Base-by-base conservation (phyloP, 345 rosid species). In the Brassica carinata region DNA sequence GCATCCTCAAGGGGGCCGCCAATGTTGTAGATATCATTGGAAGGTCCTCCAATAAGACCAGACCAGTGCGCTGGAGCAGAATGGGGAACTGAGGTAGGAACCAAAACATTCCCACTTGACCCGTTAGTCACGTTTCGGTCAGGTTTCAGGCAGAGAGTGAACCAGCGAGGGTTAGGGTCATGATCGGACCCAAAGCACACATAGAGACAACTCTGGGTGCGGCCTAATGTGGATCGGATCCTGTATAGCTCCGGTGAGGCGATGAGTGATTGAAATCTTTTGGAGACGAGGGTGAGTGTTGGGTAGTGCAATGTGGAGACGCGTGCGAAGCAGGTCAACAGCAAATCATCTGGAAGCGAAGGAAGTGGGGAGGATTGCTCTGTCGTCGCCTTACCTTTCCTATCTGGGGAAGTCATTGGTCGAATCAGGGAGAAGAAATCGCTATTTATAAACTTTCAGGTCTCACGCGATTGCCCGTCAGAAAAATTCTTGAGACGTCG, bases 1-100 rank as follows among this genome's bases (percentile, higher is more conserved):
- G 29, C 70, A 59, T 89, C 86, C 5, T 84, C 67, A 36, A 83
- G 33, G 67, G 91, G 87, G 2, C 94, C 96, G 0, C 94, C 96
- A 34, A 91, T 55, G 13, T 85, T 88, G 72, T 83, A 91, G 38
- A 91, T 86, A 38, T 58, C 69, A 61, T 67, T 17, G 13, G 70
- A 67, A 36, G 70, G 70, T 36, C 53, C 30, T n/a, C 70, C n/a
- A 18, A 67, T 36, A 45, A 67, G 70, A 67, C 70, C 70, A 36
- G 70, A 36, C 23, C 8, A 79, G 1, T 94, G 92, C 3, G 85
- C 26, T 2, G 86, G 87, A 0, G 86, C 84, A 36, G 55, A 59
- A 7, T 38, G 53, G 15, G 33, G 14, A 36, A 86, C 31, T 2
- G 87, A 87, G 82, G 83, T 57, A 17, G 61, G 62, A 15, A 34